Evolutionary conservation across 1,284 basidiomycete genomes (phyloP).

Genomic region (Puccinia horiana): DNA sequence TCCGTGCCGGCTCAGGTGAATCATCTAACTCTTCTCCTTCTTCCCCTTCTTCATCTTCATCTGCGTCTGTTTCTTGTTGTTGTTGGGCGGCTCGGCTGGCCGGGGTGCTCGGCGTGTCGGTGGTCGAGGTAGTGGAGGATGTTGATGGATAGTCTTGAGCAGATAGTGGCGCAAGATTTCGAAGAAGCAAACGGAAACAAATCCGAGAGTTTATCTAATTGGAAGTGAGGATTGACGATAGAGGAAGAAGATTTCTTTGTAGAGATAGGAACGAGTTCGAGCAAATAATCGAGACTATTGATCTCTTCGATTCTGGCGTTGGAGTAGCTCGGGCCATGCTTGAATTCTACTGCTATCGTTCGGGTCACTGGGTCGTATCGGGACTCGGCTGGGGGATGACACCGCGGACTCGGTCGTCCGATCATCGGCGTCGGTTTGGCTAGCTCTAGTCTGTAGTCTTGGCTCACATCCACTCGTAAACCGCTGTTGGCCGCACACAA

Average conservation of each 20-base stretch:
- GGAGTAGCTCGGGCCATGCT: slow-evolving; percentile 51
- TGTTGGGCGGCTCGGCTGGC: background rate
- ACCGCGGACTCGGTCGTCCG: slow-evolving; percentile 45
- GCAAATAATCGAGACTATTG: slow-evolving; percentile 41
- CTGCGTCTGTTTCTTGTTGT: background rate
- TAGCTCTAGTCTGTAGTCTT: slow-evolving; percentile 48
- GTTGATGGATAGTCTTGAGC: background rate
- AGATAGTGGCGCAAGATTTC: background rate
- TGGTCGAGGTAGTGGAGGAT: background rate
- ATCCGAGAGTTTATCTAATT: slow-evolving; percentile 42
- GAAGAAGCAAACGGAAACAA: slow-evolving; percentile 26
- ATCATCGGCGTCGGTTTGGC: slow-evolving; percentile 51
- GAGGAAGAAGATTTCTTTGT: background rate
- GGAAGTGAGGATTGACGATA: background rate
- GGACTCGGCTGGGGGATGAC: slow-evolving; percentile 52
- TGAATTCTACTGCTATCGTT: slow-evolving; percentile 52
- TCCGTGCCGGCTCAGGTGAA: slow-evolving; percentile 1
- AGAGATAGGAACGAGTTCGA: slow-evolving; percentile 23
- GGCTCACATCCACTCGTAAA: slow-evolving; percentile 20
- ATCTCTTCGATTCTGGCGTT: slow-evolving; percentile 39
- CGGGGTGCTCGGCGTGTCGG: too few relatives aligned
- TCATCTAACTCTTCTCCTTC: slow-evolving; percentile 10
- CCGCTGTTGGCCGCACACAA: slow-evolving; percentile 30
- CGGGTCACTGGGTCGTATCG: slow-evolving; percentile 51
- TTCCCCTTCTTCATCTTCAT: background rate